Conservation (phyloP, 2,329 filamentous ascomycete genomes). For the Cadophora malorum region DNA sequence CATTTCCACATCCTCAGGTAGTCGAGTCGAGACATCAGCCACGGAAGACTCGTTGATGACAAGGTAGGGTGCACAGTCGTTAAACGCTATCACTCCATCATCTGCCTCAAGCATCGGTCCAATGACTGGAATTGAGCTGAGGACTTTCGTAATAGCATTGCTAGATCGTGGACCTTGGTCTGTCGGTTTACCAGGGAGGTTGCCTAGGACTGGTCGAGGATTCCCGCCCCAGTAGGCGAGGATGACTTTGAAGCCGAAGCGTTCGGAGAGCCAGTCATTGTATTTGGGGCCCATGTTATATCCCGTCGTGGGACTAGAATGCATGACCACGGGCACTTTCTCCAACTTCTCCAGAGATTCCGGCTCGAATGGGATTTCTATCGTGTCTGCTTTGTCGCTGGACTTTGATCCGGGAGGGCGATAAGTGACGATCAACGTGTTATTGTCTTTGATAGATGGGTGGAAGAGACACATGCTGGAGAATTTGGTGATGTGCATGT, state of each 20-base stretch:
- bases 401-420: constrained; percentile 37
- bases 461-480: constrained; percentile 69
- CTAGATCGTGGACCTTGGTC: constrained; percentile 28
- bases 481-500: constrained; percentile 65
- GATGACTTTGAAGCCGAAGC: constrained; percentile 66
- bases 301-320: constrained; percentile 62
- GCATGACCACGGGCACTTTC: constrained; percentile 61
- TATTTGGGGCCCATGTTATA: constrained; percentile 68
- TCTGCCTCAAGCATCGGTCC: constrained; percentile 30
- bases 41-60: constrained; percentile 74
- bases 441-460: constrained; percentile 55
- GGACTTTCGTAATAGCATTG: constrained; percentile 23
- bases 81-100: constrained; percentile 68
- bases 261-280: constrained; percentile 70
- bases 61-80: constrained; percentile 78
- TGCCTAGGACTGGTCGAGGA: constrained; percentile 65
- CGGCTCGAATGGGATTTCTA: constrained; percentile 65
- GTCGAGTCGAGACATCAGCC: constrained; percentile 64
- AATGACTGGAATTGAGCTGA: constrained; percentile 35
- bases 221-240: constrained; percentile 71
- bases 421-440: constrained; percentile 52
- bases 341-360: constrained; percentile 51
- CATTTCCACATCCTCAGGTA: constrained; percentile 57
- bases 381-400: constrained; percentile 32
- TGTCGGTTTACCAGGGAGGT: constrained; percentile 34